These are phyloP conservation scores for Aegilops longissima DNA, from an alignment of 176 grass and related monocot species.

Conservation along the genomic window DNA sequence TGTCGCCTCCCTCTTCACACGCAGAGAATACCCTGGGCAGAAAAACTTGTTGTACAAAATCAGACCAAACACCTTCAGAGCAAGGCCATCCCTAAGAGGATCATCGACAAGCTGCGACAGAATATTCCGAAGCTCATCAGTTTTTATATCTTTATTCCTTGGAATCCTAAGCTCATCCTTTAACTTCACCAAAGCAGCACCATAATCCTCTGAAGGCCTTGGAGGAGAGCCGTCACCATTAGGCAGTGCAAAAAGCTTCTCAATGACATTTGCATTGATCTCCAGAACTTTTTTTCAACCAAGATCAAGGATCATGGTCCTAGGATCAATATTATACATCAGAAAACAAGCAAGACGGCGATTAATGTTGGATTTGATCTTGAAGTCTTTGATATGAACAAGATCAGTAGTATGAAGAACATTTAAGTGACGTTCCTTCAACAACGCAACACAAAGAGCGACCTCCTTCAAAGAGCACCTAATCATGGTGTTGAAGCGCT, in stretches of 20 bases:
- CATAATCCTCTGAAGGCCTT: background rate
- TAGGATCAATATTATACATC: background rate
- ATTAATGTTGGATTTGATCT: background rate
- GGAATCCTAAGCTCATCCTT: background rate
- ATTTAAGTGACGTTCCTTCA: background rate
- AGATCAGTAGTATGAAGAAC: background rate
- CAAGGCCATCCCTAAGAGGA: background rate
- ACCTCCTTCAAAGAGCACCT: background rate
- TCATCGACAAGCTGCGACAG: background rate
- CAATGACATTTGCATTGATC: background rate
- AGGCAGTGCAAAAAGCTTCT: background rate
- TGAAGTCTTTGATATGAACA: background rate
- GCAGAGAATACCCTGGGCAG: background rate
- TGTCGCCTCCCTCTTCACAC: background rate
- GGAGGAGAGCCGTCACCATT: background rate
- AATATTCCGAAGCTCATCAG: background rate
- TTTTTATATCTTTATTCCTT: background rate
- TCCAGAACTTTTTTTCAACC: background rate
- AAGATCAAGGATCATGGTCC: background rate
- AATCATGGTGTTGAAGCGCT: background rate
- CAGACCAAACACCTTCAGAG: background rate
- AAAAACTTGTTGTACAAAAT: background rate
- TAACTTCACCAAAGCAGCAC: background rate
- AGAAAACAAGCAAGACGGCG: background rate
- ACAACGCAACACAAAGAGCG: background rate